phyloP scores from a whole-genome alignment of 2,329 filamentous ascomycete species.

The Coleophoma crateriformis region DNA sequence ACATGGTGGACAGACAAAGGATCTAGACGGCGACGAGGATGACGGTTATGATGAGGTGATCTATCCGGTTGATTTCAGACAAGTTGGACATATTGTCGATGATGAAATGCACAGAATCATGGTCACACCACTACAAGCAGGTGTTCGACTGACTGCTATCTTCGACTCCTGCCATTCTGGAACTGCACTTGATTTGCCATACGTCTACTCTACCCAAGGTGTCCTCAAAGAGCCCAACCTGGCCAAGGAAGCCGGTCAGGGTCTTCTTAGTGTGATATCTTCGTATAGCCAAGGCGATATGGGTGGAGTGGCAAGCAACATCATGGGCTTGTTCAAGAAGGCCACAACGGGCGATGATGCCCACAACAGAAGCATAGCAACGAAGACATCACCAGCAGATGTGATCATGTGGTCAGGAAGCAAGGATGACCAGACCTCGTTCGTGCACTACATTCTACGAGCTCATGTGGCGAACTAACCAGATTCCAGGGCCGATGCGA shows the following conservation, averaged over 20 bases:
- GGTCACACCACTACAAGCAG: conserved; percentile 71
- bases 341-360: conserved; percentile 73
- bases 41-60: conserved; percentile 82
- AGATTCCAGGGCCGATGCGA: conserved; percentile 71
- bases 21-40: conserved; percentile 73
- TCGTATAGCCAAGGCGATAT: conserved; percentile 75
- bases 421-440: conserved; percentile 93
- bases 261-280: conserved; percentile 53
- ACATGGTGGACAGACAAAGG: conserved; percentile 76
- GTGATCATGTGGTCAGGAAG: conserved; percentile 98
- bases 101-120: conserved; percentile 78
- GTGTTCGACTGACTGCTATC: conserved; percentile 72
- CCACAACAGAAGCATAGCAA: conserved; percentile 74
- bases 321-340: conserved; percentile 85
- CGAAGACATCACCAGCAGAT: conserved; percentile 90
- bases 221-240: conserved; percentile 65
- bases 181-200: conserved; percentile 60
- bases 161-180: conserved; percentile 67
- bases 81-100: conserved; percentile 76
- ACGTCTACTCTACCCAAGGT: conserved; percentile 64
- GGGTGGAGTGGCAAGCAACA: conserved; percentile 69
- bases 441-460: conserved; percentile 34
- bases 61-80: conserved; percentile 76
- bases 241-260: conserved; percentile 62
- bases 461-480: conserved; percentile 11